Evolutionary conservation across 2,329 filamentous ascomycete genomes (phyloP).

Genomic region (Aspergillus felis): DNA sequence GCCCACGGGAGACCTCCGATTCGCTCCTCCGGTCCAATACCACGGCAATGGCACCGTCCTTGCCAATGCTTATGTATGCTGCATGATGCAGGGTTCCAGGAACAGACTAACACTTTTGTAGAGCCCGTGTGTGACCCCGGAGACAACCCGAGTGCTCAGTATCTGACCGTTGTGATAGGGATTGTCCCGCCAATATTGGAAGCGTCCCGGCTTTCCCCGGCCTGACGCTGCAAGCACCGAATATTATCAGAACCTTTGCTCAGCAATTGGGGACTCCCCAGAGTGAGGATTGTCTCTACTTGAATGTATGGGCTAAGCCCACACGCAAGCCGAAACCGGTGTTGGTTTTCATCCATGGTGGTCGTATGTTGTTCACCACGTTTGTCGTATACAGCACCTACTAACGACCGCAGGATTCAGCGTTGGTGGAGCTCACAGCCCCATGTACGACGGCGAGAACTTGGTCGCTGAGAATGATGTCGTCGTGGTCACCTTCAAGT

Average conservation of each 20-base stretch:
- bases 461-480: conserved; percentile 36
- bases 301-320: conserved; percentile 31
- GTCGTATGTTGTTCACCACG: conserved; percentile 23
- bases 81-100: background rate
- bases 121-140: conserved; percentile 11
- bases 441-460: conserved; percentile 35
- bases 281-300: conserved; percentile 33
- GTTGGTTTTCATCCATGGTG: conserved; percentile 42
- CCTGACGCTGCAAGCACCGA: conserved; percentile 16
- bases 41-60: conserved; percentile 5
- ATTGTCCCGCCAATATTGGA: conserved; percentile 20
- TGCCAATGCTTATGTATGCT: conserved; percentile 11
- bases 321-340: conserved; percentile 31
- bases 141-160: background rate
- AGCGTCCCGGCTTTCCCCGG: conserved; percentile 17
- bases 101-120: background rate
- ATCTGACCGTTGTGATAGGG: conserved; percentile 8
- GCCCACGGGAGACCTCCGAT: conserved; percentile 25
- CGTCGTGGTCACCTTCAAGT: conserved; percentile 43
- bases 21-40: conserved; percentile 20
- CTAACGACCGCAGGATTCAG: conserved; percentile 28
- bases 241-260: conserved; percentile 19
- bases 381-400: background rate
- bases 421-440: conserved; percentile 31
- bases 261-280: conserved; percentile 22